Base-by-base conservation (phyloP, 148 eudicot genomes). In the Chenopodium formosanum region DNA sequence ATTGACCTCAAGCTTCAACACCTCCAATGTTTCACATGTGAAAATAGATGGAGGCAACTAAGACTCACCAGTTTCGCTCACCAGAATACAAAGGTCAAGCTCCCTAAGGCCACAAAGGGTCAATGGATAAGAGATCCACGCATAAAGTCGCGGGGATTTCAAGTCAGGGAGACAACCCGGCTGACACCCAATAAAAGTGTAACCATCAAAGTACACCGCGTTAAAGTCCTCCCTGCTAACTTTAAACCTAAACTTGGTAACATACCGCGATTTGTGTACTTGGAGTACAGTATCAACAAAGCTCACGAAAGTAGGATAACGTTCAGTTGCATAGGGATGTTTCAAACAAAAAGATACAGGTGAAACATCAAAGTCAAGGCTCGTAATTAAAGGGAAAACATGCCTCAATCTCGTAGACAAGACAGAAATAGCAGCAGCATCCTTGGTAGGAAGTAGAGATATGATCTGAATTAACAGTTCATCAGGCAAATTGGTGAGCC, bases 1-100 rank as follows among this genome's bases (percentile, higher is more conserved):
- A 27, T 53, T 75, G 22, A 53, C 37, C 47, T 75, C 37, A 22
- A 75, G 62, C 78, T 75, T 75, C 23, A 56, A 56, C 62, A 56
- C 62, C 20, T 56, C 19, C 20, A 56, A 56, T 19, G 62, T 56
- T 56, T 56, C 20, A 56, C 62, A 56, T 13, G 62, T 56, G 62
- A 56, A 14, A 13, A 56, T 56, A 56, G 62, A 5, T 13, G 62
- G 62, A 16, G 62, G 62, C 62, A 56, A 17, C 62, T 56, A 22
- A 16, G 62, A 4, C 2, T 16, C 62, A 14, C 22, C 62, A 3
- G 20, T 22, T 2, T 56, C 4, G 0, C 62, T 56, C 62, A 56
- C 17, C 19, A 56, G 62, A 56, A 56, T 56, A 11, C 62, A 2
- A 22, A 56, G 62, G 62, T 14, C 62, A 17, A 56, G 62, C 62